phyloP scores from a whole-genome alignment of 139 green algal species.

The Chlamydomonas applanata region DNA sequence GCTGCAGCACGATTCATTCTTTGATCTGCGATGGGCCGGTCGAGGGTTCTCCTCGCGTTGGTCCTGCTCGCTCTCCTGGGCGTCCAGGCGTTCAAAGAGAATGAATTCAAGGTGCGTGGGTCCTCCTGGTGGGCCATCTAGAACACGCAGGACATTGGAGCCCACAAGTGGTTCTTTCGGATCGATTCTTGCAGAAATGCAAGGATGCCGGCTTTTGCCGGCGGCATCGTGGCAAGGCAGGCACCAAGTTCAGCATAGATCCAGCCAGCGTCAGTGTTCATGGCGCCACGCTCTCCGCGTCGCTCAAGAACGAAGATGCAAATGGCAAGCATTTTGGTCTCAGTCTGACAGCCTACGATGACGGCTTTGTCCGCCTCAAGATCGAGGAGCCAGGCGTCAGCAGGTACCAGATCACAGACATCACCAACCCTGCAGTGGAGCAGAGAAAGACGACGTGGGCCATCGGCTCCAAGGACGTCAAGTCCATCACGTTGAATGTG shows the following conservation, averaged over 20 bases:
- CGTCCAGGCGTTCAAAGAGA: conserved; percentile 74
- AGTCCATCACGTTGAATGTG: background rate
- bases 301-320: conserved; percentile 43
- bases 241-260: conserved; percentile 54
- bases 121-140: background rate
- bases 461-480: background rate
- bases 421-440: conserved; percentile 58
- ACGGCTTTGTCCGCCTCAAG: conserved; percentile 69
- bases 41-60: background rate
- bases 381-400: conserved; percentile 64
- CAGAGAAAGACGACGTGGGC: conserved; percentile 20
- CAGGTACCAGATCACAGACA: conserved; percentile 76
- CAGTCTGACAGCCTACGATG: conserved; percentile 61
- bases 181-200: conserved; percentile 74
- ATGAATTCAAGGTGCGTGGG: conserved; percentile 86
- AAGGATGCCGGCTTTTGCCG: conserved; percentile 81
- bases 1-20: too few relatives aligned
- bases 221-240: conserved; percentile 61
- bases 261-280: conserved; percentile 50
- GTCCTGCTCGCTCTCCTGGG: background rate
- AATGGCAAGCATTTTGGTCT: conserved; percentile 45
- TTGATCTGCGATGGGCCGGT: too few relatives aligned
- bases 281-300: conserved; percentile 43
- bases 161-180: background rate
- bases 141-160: background rate